phyloP scores from a whole-genome alignment of 2,329 filamentous ascomycete genomes.

The Claviceps sp. region DNA sequence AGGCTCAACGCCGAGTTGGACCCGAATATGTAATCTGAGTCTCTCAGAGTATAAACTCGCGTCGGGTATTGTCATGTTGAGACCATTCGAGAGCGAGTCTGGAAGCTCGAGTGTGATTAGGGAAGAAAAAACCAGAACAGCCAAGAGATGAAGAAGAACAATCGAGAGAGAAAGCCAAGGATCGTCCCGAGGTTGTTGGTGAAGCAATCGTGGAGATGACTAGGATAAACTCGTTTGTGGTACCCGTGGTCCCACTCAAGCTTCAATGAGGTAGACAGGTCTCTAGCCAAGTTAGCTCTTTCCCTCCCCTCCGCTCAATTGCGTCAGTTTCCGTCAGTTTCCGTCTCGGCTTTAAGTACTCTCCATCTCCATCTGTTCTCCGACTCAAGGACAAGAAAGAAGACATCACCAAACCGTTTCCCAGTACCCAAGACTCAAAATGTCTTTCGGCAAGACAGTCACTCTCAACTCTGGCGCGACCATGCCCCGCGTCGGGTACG shows the following conservation, averaged over 20 bases:
- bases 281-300: too few species aligned
- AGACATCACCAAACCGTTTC: background rate
- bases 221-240: background rate
- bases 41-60: too few species aligned
- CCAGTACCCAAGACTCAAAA: constrained; percentile 17
- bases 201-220: background rate
- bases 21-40: too few species aligned
- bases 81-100: too few species aligned
- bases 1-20: too few species aligned
- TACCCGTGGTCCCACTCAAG: constrained; percentile 3
- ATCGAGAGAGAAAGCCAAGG: background rate
- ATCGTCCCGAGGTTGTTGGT: background rate
- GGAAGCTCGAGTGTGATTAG: too few species aligned
- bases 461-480: constrained; percentile 51
- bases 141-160: background rate
- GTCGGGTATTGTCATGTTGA: too few species aligned
- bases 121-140: background rate
- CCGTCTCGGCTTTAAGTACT: background rate
- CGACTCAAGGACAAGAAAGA: background rate
- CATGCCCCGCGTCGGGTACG: constrained; percentile 46
- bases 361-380: background rate
- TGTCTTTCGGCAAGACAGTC: constrained; percentile 44
- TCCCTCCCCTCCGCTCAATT: background rate
- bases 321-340: background rate
- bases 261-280: background rate